Base-by-base conservation (phyloP, 2,329 filamentous ascomycete genomes). In the Aaosphaeria arxii region DNA sequence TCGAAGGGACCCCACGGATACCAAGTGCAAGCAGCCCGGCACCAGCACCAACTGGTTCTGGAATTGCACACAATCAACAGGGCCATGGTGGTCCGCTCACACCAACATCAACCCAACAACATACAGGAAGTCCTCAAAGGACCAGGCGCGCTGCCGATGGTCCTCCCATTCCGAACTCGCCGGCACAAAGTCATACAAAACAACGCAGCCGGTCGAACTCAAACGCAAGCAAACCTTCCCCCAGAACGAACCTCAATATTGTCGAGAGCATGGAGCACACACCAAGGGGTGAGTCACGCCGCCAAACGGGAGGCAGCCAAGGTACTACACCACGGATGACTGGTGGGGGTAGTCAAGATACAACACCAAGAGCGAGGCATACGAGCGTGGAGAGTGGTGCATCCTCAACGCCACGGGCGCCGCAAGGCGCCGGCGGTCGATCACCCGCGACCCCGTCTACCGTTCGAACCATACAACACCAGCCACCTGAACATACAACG, bases 1-100 rank as follows among this genome's bases (percentile, higher is more conserved):
- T 62, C 57, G 70, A 71, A 53, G 64, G 63, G 3, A 70, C 67
- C 17, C 67, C 67, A 30, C 62, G 60, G 7, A 61, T 70, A 24
- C 59, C 57, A n/a, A 61, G 60, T 33, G 51, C 63, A 42, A 50
- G 50, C 31, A 69, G 60, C 32, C 66, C 66, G n/a, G 64, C 65
- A 36, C 60, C 59, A 40, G 46, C 52, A 13, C 57, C 57, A 50
- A 45, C 54, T 45, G 48, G 47, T 41, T 46, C 49, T 29, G 49
- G 52, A 39, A 24, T 24, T 24, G 17, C 17, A 24, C 17, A 24
- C 3, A 41, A 24, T 32, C 50, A 49, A 42, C 45, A 50, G 42
- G 45, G 41, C 40, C 52, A 53, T 45, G 55, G 50, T 42, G 33
- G 33, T 36, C 31, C 53, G n/a, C 50, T 54, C 29, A 45, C 31